Evolutionary conservation across 2,329 filamentous ascomycete species (phyloP), one percentile per base, ranked within the genome.

Genomic region (Cladosporium colombiae): DNA sequence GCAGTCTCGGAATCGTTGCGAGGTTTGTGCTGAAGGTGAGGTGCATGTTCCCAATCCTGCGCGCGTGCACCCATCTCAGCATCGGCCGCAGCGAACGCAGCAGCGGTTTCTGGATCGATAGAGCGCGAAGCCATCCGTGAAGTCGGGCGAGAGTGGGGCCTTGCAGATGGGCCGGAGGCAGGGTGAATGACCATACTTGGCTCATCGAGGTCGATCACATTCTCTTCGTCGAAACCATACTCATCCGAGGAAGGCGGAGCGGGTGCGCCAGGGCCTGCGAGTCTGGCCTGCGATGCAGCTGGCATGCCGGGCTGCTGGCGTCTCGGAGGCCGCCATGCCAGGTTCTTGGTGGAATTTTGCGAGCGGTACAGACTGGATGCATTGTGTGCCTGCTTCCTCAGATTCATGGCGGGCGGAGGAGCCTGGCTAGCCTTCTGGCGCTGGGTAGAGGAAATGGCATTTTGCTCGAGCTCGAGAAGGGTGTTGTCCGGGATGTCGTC

Each of bases 211-310:
- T 82, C 79, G 65, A 83, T 77, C 13, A 82, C 75, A 65, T 78
- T 75, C 66, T 80, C 81, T 50, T 82, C 78, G 64, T 81, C 80
- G 57, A 79, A 75, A 57, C 80, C 81, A 70, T 82, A 82, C 70
- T 82, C 80, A 5, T 76, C 78, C 1, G 76, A 77, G 13, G 56
- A 44, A 2, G 74, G 73, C 2, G 71, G 72, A 0, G 69, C 68
- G 4, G 70, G 70, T 6, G 25, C 37, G n/a, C 25, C 23, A 6
- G 35, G 35, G 7, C 23, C 31, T 7, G 25, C 27, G 3, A 52
- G 35, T 37, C 46, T 62, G 25, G 53, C n/a, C n/a, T 58, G 55
- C 16, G 62, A 65, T 3, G 50, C 62, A 25, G 37, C 16, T 21
- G 27, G 16, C 29, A 58, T 57, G 27, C 46, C 62, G 10, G 62